These are phyloP conservation scores for Colletotrichum trifolii DNA, from an alignment of 2,329 filamentous ascomycete genomes.

Conservation along the genomic window DNA sequence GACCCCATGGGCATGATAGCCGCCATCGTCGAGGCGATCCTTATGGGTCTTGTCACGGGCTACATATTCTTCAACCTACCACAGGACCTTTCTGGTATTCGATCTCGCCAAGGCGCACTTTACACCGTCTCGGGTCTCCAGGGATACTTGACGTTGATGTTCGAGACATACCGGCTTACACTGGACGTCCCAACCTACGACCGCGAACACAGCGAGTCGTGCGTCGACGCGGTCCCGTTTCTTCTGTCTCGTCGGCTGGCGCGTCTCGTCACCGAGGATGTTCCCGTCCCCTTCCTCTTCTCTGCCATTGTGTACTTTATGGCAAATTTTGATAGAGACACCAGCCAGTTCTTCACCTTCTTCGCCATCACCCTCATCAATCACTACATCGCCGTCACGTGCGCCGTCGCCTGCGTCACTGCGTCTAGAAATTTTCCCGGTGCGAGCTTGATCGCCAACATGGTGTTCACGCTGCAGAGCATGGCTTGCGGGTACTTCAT, in stretches of 20 bases:
- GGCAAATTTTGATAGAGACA: conserved; percentile 75
- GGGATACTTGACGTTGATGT: conserved; percentile 80
- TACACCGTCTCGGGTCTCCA: conserved; percentile 79
- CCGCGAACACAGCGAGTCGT: conserved; percentile 78
- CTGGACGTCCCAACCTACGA: conserved; percentile 82
- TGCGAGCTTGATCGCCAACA: conserved; percentile 77
- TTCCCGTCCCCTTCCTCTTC: conserved; percentile 78
- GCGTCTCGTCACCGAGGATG: conserved; percentile 75
- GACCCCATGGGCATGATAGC: conserved; percentile 81
- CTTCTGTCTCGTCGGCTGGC: conserved; percentile 77
- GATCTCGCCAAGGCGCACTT: conserved; percentile 77
- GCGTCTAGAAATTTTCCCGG: conserved; percentile 75
- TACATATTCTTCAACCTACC: conserved; percentile 78
- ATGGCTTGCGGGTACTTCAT: conserved; percentile 83
- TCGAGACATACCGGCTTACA: conserved; percentile 80
- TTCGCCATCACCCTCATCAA: conserved; percentile 75
- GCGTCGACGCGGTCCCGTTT: conserved; percentile 76
- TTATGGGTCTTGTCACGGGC: conserved; percentile 77
- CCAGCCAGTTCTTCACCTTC: conserved; percentile 76
- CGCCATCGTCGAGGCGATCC: conserved; percentile 74
- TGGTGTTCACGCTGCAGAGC: conserved; percentile 78
- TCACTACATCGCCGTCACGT: conserved; percentile 79
- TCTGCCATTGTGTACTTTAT: conserved; percentile 82
- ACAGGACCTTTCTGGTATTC: conserved; percentile 75
- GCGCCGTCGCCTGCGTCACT: conserved; percentile 75